phyloP scores from a whole-genome alignment of 2,329 filamentous ascomycete species.

The Colletotrichum magnum region DNA sequence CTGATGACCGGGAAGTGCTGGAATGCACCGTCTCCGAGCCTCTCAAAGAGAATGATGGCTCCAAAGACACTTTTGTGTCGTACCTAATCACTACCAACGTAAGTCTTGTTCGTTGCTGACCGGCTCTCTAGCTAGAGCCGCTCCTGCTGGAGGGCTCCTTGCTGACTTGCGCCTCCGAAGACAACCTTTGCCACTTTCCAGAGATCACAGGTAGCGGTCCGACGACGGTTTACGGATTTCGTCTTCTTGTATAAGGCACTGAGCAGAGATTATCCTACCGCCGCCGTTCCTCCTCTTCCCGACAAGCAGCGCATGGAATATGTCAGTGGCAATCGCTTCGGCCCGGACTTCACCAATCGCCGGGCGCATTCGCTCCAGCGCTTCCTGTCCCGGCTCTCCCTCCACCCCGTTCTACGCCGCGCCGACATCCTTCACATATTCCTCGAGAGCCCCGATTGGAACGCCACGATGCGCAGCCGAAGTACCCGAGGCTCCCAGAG shows the following conservation, averaged over 20 bases:
- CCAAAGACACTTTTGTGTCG: constrained; percentile 96
- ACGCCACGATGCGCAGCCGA: constrained; percentile 90
- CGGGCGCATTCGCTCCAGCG: constrained; percentile 92
- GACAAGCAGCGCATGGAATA: constrained; percentile 99
- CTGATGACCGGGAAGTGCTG: constrained; percentile 76
- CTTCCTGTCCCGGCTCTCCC: constrained; percentile 86
- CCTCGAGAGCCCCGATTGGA: constrained; percentile 95
- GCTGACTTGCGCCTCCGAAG: constrained; percentile 61
- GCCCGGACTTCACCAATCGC: constrained; percentile 89
- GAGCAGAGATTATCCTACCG: constrained; percentile 87
- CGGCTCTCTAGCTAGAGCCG: constrained; percentile 16
- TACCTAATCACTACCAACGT: constrained; percentile 95
- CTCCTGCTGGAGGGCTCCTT: constrained; percentile 5
- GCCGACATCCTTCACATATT: constrained; percentile 88
- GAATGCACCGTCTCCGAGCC: constrained; percentile 88
- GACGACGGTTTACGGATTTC: constrained; percentile 97
- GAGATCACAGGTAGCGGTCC: constrained; percentile 82
- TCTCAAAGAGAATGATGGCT: constrained; percentile 95
- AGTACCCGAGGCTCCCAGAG: constrained; percentile 73
- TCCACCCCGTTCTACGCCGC: constrained; percentile 90
- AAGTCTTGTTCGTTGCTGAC: constrained; percentile 43
- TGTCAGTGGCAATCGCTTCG: constrained; percentile 95
- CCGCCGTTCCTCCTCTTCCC: constrained; percentile 92
- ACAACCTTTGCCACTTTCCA: constrained; percentile 96
- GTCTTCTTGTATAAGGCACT: constrained; percentile 96